Base-by-base conservation (phyloP, 768 basidiomycete species). In the Rhodotorula kratochvilovae region DNA sequence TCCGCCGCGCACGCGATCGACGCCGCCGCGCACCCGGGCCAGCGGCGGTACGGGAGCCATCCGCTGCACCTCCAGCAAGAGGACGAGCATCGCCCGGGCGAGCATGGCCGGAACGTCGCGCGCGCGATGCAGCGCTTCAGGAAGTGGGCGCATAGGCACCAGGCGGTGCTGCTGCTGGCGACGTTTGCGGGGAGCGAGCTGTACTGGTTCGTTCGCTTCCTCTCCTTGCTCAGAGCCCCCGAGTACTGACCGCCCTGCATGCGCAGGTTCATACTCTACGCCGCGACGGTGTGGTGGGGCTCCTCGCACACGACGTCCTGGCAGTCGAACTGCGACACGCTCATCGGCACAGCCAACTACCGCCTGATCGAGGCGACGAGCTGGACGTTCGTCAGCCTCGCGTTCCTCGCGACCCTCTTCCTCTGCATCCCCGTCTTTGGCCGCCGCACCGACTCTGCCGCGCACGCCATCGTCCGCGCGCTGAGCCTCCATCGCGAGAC, bases 311-410 rank as follows among this genome's bases (percentile, higher is more conserved):
- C 50, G 3, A 45, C 8, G 0, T 61, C 45, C n/a, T 61, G 59
- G 59, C 66, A 67, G 45, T 1, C 39, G 8, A 33, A 61, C 19
- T 66, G 66, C 50, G 53, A 61, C 50, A 51, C 61, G 21, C n/a
- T 46, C 7, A 61, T 61, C 50, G 51, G 59, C 0, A 3, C 39
- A 13, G 36, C n/a, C 21, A 31, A 33, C 25, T 31, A 25, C 42
- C 16, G 51, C 19, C 36, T 67, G 19, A 27, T 67, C 29, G 15
- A 15, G 23, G 66, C 43, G 12, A 39, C 53, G 36, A 54, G 58
- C 5, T 67, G 42, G 29, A n/a, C 45, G 3, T 61, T 67, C 53
- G 39, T 42, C 51, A 31, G 42, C 29, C 23, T 67, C 60, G 35
- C 59, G 1, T 0, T 56, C 21, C 29, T 67, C 27, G 29, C 43